Conservation (phyloP, 306 rosid genomes). For the Corylus avellana region DNA sequence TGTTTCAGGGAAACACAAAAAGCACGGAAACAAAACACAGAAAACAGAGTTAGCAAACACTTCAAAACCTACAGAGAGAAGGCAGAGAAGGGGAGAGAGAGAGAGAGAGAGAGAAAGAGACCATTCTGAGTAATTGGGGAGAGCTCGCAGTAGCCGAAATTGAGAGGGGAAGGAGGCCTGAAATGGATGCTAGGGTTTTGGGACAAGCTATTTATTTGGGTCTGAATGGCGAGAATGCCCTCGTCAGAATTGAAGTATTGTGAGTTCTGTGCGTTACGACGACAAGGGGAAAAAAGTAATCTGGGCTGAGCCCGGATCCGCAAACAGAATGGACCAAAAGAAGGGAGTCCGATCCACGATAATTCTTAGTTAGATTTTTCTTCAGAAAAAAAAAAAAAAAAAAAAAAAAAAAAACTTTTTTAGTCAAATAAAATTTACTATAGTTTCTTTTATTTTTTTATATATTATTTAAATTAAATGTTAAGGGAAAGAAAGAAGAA, state of each 20-base stretch:
- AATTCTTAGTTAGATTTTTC: too few relatives aligned
- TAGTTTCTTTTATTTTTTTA: too few relatives aligned
- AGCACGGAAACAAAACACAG: neutral
- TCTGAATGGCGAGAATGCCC: neutral
- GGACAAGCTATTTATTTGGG: neutral
- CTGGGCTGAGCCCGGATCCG: too few relatives aligned
- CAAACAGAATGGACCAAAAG: too few relatives aligned
- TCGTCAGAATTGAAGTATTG: neutral
- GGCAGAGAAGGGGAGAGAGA: neutral
- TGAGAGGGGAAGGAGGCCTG: neutral
- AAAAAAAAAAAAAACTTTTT: too few relatives aligned
- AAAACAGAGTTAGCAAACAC: neutral
- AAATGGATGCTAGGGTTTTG: conserved; percentile 1
- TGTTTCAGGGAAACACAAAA: conserved; percentile 1
- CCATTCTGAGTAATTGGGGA: conserved; percentile 18
- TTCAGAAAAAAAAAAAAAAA: too few relatives aligned
- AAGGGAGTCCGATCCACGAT: too few relatives aligned
- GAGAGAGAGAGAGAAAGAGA: neutral
- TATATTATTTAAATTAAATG: too few relatives aligned
- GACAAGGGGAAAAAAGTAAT: neutral
- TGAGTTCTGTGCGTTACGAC: neutral
- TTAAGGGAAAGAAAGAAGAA: too few relatives aligned
- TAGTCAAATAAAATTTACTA: too few relatives aligned
- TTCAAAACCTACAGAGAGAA: neutral
- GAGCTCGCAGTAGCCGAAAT: conserved; percentile 15